These are phyloP conservation scores for Hygrophoropsis aurantiaca DNA, from an alignment of 768 basidiomycete species.

Conservation along the genomic window DNA sequence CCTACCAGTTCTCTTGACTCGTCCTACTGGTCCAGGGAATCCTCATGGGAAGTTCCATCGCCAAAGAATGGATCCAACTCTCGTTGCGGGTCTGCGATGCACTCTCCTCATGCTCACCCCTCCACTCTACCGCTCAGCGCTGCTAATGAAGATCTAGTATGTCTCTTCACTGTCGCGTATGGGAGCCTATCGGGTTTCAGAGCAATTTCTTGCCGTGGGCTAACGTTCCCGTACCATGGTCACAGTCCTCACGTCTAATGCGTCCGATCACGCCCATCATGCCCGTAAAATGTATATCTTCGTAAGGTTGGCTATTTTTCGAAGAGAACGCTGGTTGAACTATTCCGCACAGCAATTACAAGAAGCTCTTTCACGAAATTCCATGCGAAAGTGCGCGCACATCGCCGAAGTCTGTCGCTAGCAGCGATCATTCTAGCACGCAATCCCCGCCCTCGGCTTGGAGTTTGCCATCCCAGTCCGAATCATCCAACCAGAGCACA, in stretches of 20 bases:
- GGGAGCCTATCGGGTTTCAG: slow-evolving; percentile 1
- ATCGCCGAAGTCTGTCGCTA: slow-evolving; percentile 31
- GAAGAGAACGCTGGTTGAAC: slow-evolving; percentile 12
- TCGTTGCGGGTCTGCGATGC: slow-evolving; percentile 34
- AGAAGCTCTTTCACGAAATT: slow-evolving; percentile 31
- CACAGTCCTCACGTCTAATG: slow-evolving; percentile 28
- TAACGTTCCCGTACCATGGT: slow-evolving; percentile 11
- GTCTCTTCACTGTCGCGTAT: slow-evolving; percentile 12
- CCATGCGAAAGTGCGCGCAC: slow-evolving; percentile 28
- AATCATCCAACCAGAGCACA: slow-evolving; percentile 25
- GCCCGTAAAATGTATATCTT: slow-evolving; percentile 31
- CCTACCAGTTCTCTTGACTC: slow-evolving; percentile 26
- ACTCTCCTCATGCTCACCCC: slow-evolving; percentile 29
- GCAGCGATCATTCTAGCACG: slow-evolving; percentile 49
- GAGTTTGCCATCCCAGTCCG: slow-evolving; percentile 37
- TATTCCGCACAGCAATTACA: slow-evolving; percentile 24
- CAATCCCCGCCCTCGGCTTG: slow-evolving; percentile 45
- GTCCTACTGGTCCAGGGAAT: slow-evolving; percentile 27
- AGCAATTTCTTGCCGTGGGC: slow-evolving; percentile 3
- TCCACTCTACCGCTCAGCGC: slow-evolving; percentile 18
- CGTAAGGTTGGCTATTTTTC: slow-evolving; percentile 22
- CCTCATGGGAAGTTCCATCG: slow-evolving; percentile 35
- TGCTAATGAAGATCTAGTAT: slow-evolving; percentile 27
- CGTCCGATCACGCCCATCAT: slow-evolving; percentile 36
- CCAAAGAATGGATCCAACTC: slow-evolving; percentile 38